phyloP scores from a whole-genome alignment of 2,329 filamentous ascomycete species.

The Grosmannia penicillata region DNA sequence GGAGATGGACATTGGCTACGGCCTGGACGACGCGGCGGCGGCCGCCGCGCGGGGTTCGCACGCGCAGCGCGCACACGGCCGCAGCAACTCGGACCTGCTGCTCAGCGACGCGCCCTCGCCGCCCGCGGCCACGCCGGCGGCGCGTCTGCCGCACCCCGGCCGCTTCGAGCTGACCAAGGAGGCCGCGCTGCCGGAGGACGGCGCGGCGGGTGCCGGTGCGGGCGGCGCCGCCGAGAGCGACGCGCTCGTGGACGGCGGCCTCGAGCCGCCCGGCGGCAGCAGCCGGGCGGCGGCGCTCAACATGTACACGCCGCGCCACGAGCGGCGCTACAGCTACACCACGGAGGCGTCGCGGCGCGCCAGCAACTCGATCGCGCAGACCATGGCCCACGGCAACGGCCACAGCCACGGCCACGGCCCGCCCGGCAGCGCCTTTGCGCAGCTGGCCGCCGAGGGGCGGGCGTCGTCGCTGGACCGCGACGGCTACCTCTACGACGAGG shows the following conservation, averaged over 20 bases:
- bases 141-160: constrained; percentile 51
- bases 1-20: constrained; percentile 78
- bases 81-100: constrained; percentile 38
- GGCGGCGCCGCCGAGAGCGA: background rate
- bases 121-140: constrained; percentile 20
- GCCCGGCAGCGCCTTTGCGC: background rate
- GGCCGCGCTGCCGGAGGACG: constrained; percentile 22
- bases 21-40: background rate
- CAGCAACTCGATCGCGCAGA: constrained; percentile 36
- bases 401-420: background rate
- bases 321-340: constrained; percentile 38
- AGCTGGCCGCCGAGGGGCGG: background rate
- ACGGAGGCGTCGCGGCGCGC: constrained; percentile 30
- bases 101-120: constrained; percentile 42
- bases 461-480: constrained; percentile 11
- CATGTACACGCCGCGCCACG: constrained; percentile 29
- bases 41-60: too few relatives aligned
- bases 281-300: constrained; percentile 21
- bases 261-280: constrained; percentile 1
- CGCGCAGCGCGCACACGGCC: constrained; percentile 10
- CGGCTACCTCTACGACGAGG: constrained; percentile 29
- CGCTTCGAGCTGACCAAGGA: constrained; percentile 52
- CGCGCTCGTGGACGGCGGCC: background rate
- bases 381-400: constrained; percentile 27
- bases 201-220: constrained; percentile 11